Percentiles rank a stretch among this genome's conserved stretches.
Evolutionary conservation across 1,284 basidiomycete species (phyloP).

Genomic region (Binderoboletus segoi): DNA sequence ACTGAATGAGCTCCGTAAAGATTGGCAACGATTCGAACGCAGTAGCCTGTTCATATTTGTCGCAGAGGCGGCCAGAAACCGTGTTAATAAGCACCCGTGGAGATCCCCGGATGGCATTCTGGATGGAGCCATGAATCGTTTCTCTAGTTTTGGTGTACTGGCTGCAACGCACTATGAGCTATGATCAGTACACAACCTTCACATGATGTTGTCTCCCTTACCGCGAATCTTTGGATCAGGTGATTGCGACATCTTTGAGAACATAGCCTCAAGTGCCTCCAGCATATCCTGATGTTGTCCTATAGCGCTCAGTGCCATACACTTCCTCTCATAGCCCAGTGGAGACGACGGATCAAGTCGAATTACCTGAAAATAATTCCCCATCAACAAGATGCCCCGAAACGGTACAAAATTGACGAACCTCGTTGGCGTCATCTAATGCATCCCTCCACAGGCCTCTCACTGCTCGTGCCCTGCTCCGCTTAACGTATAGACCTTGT

Average conservation of each 20-base stretch:
- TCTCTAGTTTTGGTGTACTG: neutral
- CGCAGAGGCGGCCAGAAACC: neutral
- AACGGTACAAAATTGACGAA: neutral
- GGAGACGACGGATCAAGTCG: neutral
- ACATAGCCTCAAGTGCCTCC: neutral
- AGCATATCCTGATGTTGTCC: neutral
- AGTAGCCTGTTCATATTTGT: neutral
- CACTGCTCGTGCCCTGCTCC: neutral
- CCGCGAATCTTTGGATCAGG: neutral
- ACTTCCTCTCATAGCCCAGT: neutral
- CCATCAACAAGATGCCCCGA: neutral
- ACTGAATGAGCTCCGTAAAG: constrained; percentile 7
- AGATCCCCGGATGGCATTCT: neutral
- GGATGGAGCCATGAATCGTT: neutral
- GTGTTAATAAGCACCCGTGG: constrained; percentile 14
- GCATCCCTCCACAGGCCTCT: neutral
- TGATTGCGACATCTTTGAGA: neutral
- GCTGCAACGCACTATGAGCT: neutral
- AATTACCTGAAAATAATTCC: neutral
- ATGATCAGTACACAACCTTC: no score
- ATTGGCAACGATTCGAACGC: neutral
- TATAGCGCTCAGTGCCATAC: neutral
- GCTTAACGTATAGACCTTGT: neutral
- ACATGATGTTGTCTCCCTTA: no score
- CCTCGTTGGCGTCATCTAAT: neutral